Evolutionary conservation across 164 flowering plant genomes (phyloP), one percentile per base, ranked within the genome.

Genomic region (Berberis vulgaris): DNA sequence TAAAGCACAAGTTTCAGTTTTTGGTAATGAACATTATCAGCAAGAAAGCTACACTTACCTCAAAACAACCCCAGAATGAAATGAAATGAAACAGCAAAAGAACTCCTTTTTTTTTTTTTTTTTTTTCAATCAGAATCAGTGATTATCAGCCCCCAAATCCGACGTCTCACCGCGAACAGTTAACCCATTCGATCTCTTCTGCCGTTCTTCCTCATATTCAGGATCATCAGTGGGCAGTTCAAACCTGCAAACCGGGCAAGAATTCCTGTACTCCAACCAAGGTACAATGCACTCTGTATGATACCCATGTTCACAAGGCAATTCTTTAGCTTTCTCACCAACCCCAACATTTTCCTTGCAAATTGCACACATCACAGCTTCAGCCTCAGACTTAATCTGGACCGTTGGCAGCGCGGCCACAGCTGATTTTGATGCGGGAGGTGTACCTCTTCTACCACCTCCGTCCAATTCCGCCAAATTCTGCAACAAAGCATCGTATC

Each of bases 261-360:
- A 71, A 62, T 90, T 90, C 72, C 95, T 72, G 10, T 86, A 69
- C 2, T 78, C 80, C 65, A 91, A 69, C 97, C 95, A 88, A 1
- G 86, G 86, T 9, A 83, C 80, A 49, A 91, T 88, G 69, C 97
- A 91, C 12, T 86, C 89, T 38, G 75, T 89, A 70, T 91, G 97
- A 62, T 91, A 91, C 2, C 79, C 79, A 69, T 91, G 97, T 10
- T 82, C 86, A 70, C 97, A 91, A 1, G 97, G 97, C 73, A 91
- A 59, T 63, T 80, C 77, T 81, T 57, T 88, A 2, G 73, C 89
- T 40, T 50, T 65, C 52, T 84, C 89, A 1, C 89, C 91, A 5
- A 74, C 77, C 54, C 38, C 55, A 10, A 82, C 73, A 41, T 50
- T 54, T 63, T 91, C 96, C 67, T 84, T 91, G 61, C 97, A 91